Evolutionary conservation across 2,329 filamentous ascomycete species (phyloP), one percentile per base, ranked within the genome.

Genomic region (Beauveria sp.): DNA sequence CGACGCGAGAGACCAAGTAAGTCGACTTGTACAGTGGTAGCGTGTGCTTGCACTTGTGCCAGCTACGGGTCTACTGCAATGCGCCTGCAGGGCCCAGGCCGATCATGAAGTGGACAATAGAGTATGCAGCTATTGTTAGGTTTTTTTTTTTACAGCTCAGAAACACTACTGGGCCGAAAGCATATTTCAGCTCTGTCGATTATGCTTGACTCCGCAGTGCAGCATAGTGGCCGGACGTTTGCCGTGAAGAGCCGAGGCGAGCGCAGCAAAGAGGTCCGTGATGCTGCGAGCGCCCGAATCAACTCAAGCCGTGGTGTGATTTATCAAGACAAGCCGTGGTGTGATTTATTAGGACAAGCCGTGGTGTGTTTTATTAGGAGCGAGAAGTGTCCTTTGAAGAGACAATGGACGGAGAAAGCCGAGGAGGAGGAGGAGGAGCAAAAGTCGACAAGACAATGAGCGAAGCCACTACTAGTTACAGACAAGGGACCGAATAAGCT

Each of bases 91-190:
- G 56, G 16, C 20, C 46, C 24, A 45, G 51, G 46, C 46, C 22
- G 28, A 22, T 38, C 46, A 58, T n/a, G 24, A 51, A 50, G 46
- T 58, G 34, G 56, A 58, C 49, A 51, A 26, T 51, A 58, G n/a
- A 58, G 18, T 10, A 51, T 43, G 22, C 46, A 58, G 24, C 22
- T 58, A 58, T 51, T 20, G 50, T 51, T 26, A 16, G 3, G 8
- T 3, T 53, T 53, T 46, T 45, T 30, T 34, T 12, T 30, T 20
- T 56, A 45, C 38, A 43, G 38, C 16, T 58, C 45, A 38, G 9
- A 40, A 50, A 20, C 38, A 20, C 46, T 20, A 30, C 56, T 53
- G 10, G 34, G 7, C 9, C 3, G 20, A 26, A 38, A 49, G 34
- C 14, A 14, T n/a, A 14, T 46, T 42, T 51, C 52, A 61, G 45